Conservation (phyloP, 1,139 yeast species). For the Keqinozyma sinolaborantium region DNA sequence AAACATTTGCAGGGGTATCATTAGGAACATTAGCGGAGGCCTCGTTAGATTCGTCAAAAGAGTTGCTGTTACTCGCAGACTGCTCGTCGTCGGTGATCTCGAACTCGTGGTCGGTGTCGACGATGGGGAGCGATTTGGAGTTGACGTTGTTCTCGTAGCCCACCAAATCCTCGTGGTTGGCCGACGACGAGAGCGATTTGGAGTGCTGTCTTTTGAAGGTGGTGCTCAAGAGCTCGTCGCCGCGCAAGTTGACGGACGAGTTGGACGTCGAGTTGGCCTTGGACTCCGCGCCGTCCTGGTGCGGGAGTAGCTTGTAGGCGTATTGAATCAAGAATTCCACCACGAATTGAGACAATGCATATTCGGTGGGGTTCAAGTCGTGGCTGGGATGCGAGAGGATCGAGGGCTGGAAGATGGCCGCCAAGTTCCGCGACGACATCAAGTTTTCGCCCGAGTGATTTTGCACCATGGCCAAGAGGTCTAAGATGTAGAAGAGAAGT, state of each 20-base stretch:
- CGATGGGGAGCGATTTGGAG: conserved; percentile 16
- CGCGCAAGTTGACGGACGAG: not conserved
- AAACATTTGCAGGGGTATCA: conserved; percentile 16
- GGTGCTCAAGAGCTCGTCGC: conserved; percentile 1
- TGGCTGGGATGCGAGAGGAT: conserved; percentile 89
- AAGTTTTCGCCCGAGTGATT: conserved; percentile 72
- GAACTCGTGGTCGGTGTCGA: conserved; percentile 29
- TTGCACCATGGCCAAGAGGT: conserved; percentile 81
- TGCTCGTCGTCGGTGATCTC: conserved; percentile 28
- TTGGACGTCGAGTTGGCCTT: not conserved
- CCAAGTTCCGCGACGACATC: conserved; percentile 91
- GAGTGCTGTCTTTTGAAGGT: conserved; percentile 48
- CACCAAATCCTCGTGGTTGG: conserved; percentile 48
- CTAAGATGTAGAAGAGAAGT: conserved; percentile 82
- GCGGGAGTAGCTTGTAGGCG: conserved; percentile 71
- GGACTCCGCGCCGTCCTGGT: conserved; percentile 13
- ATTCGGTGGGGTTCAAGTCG: conserved; percentile 88
- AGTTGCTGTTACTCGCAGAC: no score
- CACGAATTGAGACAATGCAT: conserved; percentile 81
- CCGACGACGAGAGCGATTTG: conserved; percentile 54
- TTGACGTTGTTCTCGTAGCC: conserved; percentile 24
- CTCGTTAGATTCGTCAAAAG: no score
- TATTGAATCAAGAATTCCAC: conserved; percentile 88
- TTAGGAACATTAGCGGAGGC: conserved; percentile 12
- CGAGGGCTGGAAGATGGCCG: conserved; percentile 96